Evolutionary conservation across 73 alveolate genomes (phyloP).

Genomic region (Paramecium tetraurelia): DNA sequence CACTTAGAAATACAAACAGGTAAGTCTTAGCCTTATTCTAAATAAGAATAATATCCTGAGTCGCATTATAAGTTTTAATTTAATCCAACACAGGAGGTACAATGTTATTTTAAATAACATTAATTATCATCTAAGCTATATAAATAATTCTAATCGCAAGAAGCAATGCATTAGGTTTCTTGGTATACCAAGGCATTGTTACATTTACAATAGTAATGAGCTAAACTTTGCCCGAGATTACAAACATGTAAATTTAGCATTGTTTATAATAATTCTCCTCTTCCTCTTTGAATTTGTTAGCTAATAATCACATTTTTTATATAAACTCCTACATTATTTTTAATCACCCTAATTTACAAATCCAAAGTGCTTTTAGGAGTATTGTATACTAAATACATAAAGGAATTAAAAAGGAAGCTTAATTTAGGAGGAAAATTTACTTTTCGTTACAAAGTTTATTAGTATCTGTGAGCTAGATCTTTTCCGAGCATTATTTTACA

Average conservation of each 20-base stretch:
- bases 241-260: not conserved
- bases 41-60: not conserved
- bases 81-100: not conserved
- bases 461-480: not conserved
- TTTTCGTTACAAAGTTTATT: not conserved
- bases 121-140: not conserved
- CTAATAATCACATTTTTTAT: not conserved
- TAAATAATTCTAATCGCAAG: not conserved
- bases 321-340: not conserved
- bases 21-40: not conserved
- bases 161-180: not conserved
- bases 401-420: not conserved
- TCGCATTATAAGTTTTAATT: not conserved
- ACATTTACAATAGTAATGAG: not conserved
- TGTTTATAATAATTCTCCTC: not conserved
- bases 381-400: not conserved
- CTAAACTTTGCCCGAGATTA: not conserved
- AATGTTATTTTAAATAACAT: not conserved
- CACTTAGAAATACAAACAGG: not conserved
- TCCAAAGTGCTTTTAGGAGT: not conserved
- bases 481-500: not conserved
- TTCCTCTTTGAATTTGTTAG: not conserved
- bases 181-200: not conserved
- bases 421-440: not conserved
- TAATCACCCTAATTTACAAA: not conserved